phyloP scores from a whole-genome alignment of 441 rosid genomes.

The Biscutella auriculata region DNA sequence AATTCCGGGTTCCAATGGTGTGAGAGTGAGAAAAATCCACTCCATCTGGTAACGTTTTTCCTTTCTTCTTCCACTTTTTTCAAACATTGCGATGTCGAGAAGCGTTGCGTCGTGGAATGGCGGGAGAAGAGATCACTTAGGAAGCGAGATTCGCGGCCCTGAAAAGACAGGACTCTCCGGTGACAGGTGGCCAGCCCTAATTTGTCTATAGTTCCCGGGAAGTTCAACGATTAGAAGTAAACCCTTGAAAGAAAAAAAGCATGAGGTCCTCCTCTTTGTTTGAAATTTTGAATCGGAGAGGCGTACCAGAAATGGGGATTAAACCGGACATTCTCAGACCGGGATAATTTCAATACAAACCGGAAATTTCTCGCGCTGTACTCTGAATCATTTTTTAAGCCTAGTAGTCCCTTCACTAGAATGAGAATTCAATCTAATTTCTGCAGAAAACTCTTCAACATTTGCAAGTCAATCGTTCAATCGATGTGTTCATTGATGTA shows the following conservation, averaged over 20 bases:
- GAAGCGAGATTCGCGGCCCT: conserved; percentile 18
- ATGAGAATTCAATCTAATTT: background rate
- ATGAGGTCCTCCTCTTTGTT: background rate
- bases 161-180: conserved; percentile 23
- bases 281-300: background rate
- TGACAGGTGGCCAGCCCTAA: conserved; percentile 39
- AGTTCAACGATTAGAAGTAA: background rate
- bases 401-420: no score
- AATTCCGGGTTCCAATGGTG: conserved; percentile 59
- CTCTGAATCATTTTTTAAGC: background rate
- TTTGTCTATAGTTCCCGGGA: conserved; percentile 4
- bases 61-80: conserved; percentile 9
- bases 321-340: background rate
- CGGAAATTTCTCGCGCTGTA: background rate
- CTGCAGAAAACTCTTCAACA: background rate
- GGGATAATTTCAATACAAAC: background rate
- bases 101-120: conserved; percentile 10
- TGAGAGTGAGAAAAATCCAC: conserved; percentile 28
- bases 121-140: background rate
- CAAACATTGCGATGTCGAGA: conserved; percentile 33
- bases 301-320: background rate
- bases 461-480: no score
- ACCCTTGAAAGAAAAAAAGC: background rate
- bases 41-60: background rate
- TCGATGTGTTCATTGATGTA: no score